phyloP scores from a whole-genome alignment of 768 basidiomycete species.

The Mycena chlorophos region DNA sequence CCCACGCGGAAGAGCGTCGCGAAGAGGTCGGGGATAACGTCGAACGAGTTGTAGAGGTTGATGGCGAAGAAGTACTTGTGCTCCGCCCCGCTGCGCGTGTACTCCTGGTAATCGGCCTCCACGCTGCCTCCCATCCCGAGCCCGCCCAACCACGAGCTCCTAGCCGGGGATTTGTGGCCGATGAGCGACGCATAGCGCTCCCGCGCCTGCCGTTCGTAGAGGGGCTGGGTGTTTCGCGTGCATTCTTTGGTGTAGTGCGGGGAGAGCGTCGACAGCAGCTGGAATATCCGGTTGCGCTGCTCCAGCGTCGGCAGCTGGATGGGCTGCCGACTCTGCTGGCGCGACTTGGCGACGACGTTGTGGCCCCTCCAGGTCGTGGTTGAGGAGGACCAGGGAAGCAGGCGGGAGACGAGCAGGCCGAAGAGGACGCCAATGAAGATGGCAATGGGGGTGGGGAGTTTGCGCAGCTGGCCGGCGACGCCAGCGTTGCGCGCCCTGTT shows the following conservation, averaged over 20 bases:
- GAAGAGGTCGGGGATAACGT: slow-evolving; percentile 96
- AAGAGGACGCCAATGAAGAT: slow-evolving; percentile 61
- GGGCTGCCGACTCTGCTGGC: slow-evolving; percentile 58
- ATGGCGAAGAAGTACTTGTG: slow-evolving; percentile 99
- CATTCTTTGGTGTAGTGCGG: slow-evolving; percentile 94
- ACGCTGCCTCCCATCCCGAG: slow-evolving; percentile 43
- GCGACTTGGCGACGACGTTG: slow-evolving; percentile 50
- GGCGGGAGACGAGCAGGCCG: slow-evolving; percentile 57
- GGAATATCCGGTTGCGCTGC: slow-evolving; percentile 83
- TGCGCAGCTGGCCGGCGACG: slow-evolving; percentile 35
- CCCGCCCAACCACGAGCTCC: slow-evolving; percentile 60
- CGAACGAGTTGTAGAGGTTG: slow-evolving; percentile 99
- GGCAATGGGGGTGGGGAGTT: slow-evolving; percentile 55
- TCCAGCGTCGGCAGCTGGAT: slow-evolving; percentile 76
- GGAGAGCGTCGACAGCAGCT: slow-evolving; percentile 82
- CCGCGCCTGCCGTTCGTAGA: slow-evolving; percentile 80
- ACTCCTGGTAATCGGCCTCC: slow-evolving; percentile 38
- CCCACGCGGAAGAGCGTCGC: slow-evolving; percentile 94
- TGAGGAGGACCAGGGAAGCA: slow-evolving; percentile 48
- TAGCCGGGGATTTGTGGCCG: slow-evolving; percentile 66
- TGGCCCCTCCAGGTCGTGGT: slow-evolving; percentile 55
- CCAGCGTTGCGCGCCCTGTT: slow-evolving; percentile 8
- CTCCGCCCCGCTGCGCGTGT: slow-evolving; percentile 45
- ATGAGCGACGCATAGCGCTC: slow-evolving; percentile 85
- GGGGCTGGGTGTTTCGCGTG: slow-evolving; percentile 77